These are phyloP conservation scores for Silybum marianum DNA, from an alignment of 129 eudicot species.

Conservation along the genomic window DNA sequence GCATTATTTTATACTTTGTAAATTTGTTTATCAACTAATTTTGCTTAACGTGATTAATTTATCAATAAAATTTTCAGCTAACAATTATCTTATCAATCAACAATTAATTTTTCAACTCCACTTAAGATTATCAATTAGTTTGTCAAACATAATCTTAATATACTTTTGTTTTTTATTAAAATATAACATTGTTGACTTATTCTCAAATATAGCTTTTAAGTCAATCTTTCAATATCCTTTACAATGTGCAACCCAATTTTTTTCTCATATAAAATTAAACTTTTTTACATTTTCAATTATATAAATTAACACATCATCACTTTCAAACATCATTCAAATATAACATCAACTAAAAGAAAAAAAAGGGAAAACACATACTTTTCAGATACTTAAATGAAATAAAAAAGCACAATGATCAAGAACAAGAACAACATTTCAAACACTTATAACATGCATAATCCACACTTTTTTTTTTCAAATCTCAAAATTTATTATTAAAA, in stretches of 20 bases:
- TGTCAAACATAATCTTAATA: not conserved
- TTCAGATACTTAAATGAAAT: not conserved
- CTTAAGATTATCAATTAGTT: too few relatives aligned
- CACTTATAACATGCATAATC: not conserved
- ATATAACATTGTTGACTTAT: not conserved
- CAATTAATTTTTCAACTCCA: too few relatives aligned
- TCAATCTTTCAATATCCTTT: not conserved
- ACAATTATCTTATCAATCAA: too few relatives aligned
- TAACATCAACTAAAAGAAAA: not conserved
- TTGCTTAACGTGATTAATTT: too few relatives aligned
- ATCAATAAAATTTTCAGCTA: too few relatives aligned
- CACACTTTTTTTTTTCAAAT: slow-evolving; percentile 12
- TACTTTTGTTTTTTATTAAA: too few relatives aligned
- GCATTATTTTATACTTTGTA: too few relatives aligned
- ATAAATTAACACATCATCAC: not conserved
- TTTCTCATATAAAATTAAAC: not conserved
- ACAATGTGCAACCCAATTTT: not conserved
- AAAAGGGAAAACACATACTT: not conserved
- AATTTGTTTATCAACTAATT: too few relatives aligned
- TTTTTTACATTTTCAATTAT: too few relatives aligned
- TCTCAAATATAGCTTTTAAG: not conserved
- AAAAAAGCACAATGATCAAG: not conserved
- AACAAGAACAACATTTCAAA: not conserved
- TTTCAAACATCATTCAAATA: not conserved
- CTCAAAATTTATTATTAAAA: not conserved